phyloP scores from a whole-genome alignment of 2,329 filamentous ascomycete species.

The Beauveria varroae region DNA sequence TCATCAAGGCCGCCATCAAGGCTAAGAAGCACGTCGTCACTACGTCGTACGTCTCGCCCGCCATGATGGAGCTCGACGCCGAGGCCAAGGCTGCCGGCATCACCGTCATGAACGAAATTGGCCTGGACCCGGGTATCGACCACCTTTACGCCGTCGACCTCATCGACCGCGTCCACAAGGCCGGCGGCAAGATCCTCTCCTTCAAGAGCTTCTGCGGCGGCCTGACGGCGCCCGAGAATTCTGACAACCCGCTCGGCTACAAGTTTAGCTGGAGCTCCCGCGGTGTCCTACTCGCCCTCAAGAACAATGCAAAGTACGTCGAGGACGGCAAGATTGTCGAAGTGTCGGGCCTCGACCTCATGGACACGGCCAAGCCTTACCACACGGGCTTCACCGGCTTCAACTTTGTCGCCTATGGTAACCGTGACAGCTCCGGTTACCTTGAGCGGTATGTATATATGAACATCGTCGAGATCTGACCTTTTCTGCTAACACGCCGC shows the following conservation, averaged over 20 bases:
- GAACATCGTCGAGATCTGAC: background rate
- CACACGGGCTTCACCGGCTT: conserved; percentile 80
- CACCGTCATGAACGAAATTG: conserved; percentile 97
- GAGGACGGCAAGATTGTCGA: conserved; percentile 69
- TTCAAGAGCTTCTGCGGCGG: conserved; percentile 86
- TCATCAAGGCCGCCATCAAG: conserved; percentile 90
- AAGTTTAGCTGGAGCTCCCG: conserved; percentile 47
- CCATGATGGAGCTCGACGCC: conserved; percentile 83
- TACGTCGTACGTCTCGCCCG: conserved; percentile 85
- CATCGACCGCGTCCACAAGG: conserved; percentile 80
- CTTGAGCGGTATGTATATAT: conserved; percentile 51
- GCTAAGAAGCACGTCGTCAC: conserved; percentile 96
- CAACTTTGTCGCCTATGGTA: conserved; percentile 86
- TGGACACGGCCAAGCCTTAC: conserved; percentile 84
- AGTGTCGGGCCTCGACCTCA: conserved; percentile 61
- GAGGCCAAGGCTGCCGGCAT: conserved; percentile 84
- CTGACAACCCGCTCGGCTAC: conserved; percentile 86
- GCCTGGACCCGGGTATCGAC: conserved; percentile 51
- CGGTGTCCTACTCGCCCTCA: conserved; percentile 79
- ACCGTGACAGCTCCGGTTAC: conserved; percentile 84
- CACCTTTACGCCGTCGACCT: conserved; percentile 77
- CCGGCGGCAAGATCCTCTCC: conserved; percentile 73
- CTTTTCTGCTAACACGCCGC: background rate
- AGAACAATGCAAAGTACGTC: conserved; percentile 79
- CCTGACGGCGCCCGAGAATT: conserved; percentile 61